Conservation (phyloP, 108 stramenopile genomes). For the Tribonema minus region DNA sequence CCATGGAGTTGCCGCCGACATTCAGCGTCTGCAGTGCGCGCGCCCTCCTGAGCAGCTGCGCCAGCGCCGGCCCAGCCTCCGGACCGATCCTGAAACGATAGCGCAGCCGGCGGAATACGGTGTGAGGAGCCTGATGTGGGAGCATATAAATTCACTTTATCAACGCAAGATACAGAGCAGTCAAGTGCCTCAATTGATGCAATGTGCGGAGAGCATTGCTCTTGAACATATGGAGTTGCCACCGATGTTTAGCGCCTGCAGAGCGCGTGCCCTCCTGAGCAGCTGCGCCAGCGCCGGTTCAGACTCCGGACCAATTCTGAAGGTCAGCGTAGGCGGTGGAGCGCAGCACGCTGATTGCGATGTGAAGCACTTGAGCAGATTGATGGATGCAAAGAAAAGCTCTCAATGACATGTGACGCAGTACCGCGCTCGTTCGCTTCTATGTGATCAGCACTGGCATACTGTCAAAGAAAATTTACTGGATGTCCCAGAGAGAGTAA, state of each 20-base stretch:
- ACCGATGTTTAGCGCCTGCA: no score
- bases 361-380: neutral
- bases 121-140: neutral
- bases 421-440: no score
- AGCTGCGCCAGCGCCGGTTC: neutral
- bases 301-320: conserved; percentile 14
- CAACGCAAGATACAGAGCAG: no score
- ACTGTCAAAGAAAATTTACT: no score
- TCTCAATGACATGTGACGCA: no score
- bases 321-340: neutral
- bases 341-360: neutral
- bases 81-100: conserved; percentile 4
- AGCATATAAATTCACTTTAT: no score
- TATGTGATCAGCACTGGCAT: no score
- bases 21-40: neutral
- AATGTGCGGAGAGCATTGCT: no score
- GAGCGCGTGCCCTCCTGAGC: neutral
- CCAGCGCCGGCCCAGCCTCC: conserved; percentile 8
- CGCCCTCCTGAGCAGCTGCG: neutral
- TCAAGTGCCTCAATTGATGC: no score
- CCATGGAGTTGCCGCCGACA: conserved; percentile 25
- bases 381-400: neutral
- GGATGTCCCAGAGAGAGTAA: no score
- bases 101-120: neutral
- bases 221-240: no score